Evolutionary conservation across 108 stramenopile species (phyloP).

Genomic region (Hondaea fermentalgiana): DNA sequence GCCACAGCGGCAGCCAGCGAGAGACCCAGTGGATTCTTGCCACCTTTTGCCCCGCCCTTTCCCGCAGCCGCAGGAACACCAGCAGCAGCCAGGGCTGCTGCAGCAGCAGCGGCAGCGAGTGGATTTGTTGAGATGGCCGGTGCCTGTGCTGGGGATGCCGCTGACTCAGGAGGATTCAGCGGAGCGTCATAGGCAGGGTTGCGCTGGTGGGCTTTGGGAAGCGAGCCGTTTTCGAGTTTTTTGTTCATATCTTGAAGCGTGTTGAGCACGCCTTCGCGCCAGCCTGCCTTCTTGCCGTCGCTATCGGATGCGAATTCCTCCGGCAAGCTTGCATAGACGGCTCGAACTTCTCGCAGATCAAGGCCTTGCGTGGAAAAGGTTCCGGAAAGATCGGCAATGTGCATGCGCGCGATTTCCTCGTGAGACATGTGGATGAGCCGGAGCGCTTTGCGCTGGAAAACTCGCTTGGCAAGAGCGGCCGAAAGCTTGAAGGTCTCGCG

Average conservation of each 20-base stretch:
- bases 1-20: no score
- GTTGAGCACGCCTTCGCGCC: background rate
- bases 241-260: background rate
- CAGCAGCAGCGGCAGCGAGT: no score
- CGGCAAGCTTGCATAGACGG: background rate
- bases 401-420: background rate
- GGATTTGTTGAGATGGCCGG: no score
- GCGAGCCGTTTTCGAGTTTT: background rate
- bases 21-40: no score
- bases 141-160: background rate
- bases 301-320: background rate
- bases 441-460: background rate
- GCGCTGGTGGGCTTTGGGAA: background rate
- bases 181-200: background rate
- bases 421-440: background rate
- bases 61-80: no score
- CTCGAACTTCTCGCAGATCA: background rate
- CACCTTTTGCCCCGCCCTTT: no score
- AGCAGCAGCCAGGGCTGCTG: no score
- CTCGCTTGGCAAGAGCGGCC: background rate
- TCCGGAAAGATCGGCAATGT: background rate
- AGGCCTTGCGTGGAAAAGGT: conserved; percentile 14
- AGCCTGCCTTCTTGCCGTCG: conserved; percentile 7
- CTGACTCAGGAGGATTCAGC: background rate
- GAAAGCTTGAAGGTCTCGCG: background rate